Conservation (phyloP, 2,329 filamentous ascomycete genomes). For the Clonostachys rhizophaga region DNA sequence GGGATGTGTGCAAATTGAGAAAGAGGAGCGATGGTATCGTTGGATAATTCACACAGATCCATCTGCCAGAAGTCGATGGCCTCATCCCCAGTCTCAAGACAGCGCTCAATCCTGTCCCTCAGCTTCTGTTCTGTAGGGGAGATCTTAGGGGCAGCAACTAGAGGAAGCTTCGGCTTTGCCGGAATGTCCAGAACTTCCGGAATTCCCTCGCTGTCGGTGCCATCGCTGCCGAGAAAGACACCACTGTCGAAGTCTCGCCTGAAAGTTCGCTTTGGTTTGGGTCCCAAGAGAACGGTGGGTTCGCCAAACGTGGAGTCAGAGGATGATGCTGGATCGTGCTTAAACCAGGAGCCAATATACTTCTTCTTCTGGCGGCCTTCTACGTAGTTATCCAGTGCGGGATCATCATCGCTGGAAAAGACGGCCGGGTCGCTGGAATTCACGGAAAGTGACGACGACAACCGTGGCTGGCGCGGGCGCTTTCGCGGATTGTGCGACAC, state of each 20-base stretch:
- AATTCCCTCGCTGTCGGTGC: constrained; percentile 35
- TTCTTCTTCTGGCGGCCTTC: constrained; percentile 54
- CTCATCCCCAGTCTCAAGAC: constrained; percentile 55
- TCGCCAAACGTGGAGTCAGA: constrained; percentile 43
- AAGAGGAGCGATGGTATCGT: constrained; percentile 52
- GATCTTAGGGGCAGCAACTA: constrained; percentile 16
- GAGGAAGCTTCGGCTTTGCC: constrained; percentile 27
- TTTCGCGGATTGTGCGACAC: constrained; percentile 33
- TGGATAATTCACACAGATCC: constrained; percentile 47
- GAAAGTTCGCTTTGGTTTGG: constrained; percentile 45
- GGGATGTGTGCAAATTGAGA: constrained; percentile 49
- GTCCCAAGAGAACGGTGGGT: constrained; percentile 6
- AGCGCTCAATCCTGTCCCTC: constrained; percentile 39
- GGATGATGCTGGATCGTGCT: constrained; percentile 50
- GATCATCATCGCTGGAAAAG: constrained; percentile 71
- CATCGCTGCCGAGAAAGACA: constrained; percentile 63
- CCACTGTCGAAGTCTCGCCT: constrained; percentile 62
- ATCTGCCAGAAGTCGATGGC: constrained; percentile 57
- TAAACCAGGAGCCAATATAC: constrained; percentile 65
- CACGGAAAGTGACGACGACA: constrained; percentile 15
- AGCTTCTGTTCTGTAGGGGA: constrained; percentile 37
- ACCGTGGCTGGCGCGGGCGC: constrained; percentile 22
- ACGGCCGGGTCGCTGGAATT: constrained; percentile 68
- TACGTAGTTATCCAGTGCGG: constrained; percentile 60
- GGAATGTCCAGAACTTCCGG: not conserved